phyloP scores from a whole-genome alignment of 805 yeast genomes.

The Saturnispora besseyi region DNA sequence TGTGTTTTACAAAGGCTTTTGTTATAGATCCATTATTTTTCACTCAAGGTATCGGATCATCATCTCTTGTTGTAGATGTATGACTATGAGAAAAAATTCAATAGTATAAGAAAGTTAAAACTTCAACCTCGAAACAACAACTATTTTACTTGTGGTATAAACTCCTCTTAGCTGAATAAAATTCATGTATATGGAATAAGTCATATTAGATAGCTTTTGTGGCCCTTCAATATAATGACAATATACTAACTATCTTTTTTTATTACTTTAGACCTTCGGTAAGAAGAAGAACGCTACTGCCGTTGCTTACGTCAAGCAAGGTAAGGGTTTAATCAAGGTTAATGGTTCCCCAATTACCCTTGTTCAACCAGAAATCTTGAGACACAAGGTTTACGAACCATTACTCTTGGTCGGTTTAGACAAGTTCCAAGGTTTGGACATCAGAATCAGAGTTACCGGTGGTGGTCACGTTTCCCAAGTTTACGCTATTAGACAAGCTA shows the following conservation, averaged over 20 bases:
- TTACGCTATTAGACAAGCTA: conserved; percentile 99
- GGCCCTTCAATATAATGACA: not conserved
- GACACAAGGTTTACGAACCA: conserved; percentile 99
- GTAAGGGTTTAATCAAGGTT: conserved; percentile 98
- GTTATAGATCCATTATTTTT: too few species aligned
- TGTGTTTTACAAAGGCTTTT: too few species aligned
- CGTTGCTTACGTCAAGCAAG: conserved; percentile 99
- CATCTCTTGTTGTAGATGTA: too few species aligned
- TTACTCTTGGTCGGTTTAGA: conserved; percentile 96
- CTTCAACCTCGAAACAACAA: too few species aligned
- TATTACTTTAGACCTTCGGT: conserved; percentile 81
- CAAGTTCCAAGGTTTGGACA: conserved; percentile 96
- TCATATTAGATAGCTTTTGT: too few species aligned
- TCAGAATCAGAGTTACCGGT: conserved; percentile 98
- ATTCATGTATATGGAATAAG: too few species aligned
- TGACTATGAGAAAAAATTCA: too few species aligned
- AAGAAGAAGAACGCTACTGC: conserved; percentile 99
- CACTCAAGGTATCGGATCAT: too few species aligned
- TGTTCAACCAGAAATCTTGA: conserved; percentile 97
- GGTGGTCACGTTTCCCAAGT: conserved; percentile 99
- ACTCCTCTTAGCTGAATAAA: too few species aligned
- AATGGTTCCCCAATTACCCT: conserved; percentile 99
- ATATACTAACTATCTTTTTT: conserved; percentile 18
- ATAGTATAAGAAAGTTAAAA: too few species aligned
- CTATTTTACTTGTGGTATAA: too few species aligned